Evolutionary conservation across 441 rosid species (phyloP).

Genomic region (Capsella rubella): DNA sequence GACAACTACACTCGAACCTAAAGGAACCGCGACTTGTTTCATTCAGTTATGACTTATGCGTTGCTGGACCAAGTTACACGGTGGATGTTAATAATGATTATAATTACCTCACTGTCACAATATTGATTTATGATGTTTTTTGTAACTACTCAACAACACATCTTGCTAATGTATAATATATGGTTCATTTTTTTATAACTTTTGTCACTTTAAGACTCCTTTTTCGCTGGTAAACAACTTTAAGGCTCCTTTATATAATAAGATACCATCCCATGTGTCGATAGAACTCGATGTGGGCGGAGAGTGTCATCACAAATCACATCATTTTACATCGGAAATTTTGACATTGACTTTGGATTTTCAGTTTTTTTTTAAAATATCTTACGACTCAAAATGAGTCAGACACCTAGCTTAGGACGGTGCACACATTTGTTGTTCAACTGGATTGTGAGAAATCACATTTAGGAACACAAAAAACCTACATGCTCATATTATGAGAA

Average conservation of each 20-base stretch:
- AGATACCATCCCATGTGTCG: neutral
- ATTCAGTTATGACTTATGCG: neutral
- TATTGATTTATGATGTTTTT: neutral
- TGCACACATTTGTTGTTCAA: neutral
- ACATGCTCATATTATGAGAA: neutral
- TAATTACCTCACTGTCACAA: neutral
- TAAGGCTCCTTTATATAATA: neutral
- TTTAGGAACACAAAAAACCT: neutral
- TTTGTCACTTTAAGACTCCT: neutral
- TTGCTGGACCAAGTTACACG: neutral
- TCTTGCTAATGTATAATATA: neutral
- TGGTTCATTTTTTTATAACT: neutral
- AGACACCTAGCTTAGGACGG: neutral
- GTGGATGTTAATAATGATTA: neutral
- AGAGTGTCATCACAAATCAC: neutral
- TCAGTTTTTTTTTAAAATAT: neutral
- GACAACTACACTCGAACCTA: neutral
- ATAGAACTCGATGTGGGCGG: neutral
- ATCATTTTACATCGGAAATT: neutral
- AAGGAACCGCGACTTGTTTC: neutral
- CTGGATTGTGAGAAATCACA: neutral
- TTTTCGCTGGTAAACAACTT: conserved; percentile 1
- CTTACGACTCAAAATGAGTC: neutral
- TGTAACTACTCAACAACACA: neutral
- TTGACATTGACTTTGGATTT: neutral